phyloP scores from a whole-genome alignment of 139 green algal genomes.

The Desmodesmus armatus region DNA sequence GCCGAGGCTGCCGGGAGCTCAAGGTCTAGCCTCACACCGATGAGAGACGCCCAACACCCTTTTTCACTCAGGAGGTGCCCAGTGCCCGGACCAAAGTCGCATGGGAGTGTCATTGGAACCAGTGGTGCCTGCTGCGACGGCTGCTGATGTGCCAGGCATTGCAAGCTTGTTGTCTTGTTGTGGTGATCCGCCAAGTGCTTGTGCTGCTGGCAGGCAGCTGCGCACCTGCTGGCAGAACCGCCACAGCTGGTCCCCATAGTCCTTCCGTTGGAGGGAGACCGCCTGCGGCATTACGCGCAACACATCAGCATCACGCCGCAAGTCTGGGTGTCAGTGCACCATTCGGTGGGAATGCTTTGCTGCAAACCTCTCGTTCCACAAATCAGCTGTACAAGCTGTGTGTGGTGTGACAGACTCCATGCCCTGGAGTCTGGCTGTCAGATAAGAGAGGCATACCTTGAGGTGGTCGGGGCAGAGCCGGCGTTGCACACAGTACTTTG shows the following conservation, averaged over 20 bases:
- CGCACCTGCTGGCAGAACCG: constrained; percentile 2
- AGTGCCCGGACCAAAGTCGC: too few species aligned
- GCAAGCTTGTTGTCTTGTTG: not conserved
- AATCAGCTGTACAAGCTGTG: not conserved
- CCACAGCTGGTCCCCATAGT: not conserved
- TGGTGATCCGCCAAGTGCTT: not conserved
- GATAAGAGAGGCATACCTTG: not conserved
- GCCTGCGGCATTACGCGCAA: not conserved
- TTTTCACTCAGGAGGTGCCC: too few species aligned
- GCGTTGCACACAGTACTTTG: constrained; percentile 2
- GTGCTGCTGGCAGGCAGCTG: not conserved
- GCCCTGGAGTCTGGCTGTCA: not conserved
- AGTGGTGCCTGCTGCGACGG: not conserved
- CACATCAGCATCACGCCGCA: too few species aligned
- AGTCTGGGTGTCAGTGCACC: too few species aligned
- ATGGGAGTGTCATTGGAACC: too few species aligned
- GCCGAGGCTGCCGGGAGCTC: too few species aligned
- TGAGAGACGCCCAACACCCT: too few species aligned
- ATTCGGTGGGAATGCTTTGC: not conserved
- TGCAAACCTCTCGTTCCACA: not conserved
- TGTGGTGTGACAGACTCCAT: not conserved
- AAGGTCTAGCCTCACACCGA: too few species aligned
- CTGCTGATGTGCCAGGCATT: not conserved
- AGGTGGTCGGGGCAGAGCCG: not conserved
- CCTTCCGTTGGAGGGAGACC: not conserved